These are phyloP conservation scores for Cercospora zeina DNA, from an alignment of 2,329 filamentous ascomycete species.

Conservation along the genomic window DNA sequence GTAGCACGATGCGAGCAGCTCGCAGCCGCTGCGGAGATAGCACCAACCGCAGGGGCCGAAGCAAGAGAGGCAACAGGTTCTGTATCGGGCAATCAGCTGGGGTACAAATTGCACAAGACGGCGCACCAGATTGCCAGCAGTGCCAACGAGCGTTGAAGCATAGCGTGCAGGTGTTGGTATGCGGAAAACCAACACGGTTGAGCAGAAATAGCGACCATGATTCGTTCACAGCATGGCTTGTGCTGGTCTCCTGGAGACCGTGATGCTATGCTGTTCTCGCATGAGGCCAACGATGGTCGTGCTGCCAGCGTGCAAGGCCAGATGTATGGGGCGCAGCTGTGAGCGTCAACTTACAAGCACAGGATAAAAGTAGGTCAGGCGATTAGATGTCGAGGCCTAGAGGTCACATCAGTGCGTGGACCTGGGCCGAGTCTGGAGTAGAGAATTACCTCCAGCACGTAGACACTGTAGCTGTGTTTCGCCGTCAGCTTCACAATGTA, in stretches of 20 bases:
- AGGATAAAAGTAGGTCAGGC: conserved; percentile 24
- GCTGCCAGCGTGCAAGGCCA: neutral
- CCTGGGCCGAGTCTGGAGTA: neutral
- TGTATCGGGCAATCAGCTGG: conserved; percentile 36
- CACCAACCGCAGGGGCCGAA: conserved; percentile 71
- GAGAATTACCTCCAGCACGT: conserved; percentile 53
- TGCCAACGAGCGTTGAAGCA: conserved; percentile 13
- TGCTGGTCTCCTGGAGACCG: neutral
- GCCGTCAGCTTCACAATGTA: conserved; percentile 31
- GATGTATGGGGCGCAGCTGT: conserved; percentile 7
- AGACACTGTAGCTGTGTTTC: conserved; percentile 52
- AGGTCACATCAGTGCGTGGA: conserved; percentile 10
- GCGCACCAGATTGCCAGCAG: conserved; percentile 9
- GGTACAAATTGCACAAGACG: neutral
- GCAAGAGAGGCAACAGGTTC: conserved; percentile 73
- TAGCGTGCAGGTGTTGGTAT: conserved; percentile 19
- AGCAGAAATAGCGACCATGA: conserved; percentile 21
- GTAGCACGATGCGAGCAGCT: conserved; percentile 57
- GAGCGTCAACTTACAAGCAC: conserved; percentile 20
- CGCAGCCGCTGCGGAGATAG: conserved; percentile 66
- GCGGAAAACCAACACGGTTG: conserved; percentile 29
- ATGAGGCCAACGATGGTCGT: neutral
- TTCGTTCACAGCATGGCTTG: conserved; percentile 19
- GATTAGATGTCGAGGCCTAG: conserved; percentile 24
- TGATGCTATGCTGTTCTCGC: neutral